Conservation (phyloP, 352 stramenopile genomes). For the Pythium periplocum region DNA sequence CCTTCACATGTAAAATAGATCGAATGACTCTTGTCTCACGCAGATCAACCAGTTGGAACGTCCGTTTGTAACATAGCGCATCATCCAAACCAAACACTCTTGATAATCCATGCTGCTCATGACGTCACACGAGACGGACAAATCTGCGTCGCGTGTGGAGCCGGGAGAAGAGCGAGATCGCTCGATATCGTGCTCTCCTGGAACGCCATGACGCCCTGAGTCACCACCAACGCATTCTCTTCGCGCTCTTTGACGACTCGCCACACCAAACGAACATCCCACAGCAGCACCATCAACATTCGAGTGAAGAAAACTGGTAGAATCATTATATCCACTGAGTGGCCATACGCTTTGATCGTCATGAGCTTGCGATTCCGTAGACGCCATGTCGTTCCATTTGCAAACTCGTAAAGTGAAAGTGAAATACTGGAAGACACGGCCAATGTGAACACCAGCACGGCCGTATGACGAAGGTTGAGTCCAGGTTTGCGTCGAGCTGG, state of each 20-base stretch:
- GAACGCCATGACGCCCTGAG: not conserved
- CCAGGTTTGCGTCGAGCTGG: slow-evolving; percentile 8
- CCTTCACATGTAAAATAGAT: too few relatives aligned
- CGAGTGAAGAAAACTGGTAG: slow-evolving; percentile 15
- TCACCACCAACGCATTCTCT: too few relatives aligned
- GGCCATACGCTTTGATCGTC: too few relatives aligned
- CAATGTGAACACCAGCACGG: slow-evolving; percentile 1
- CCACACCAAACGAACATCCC: not conserved
- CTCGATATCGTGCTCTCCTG: slow-evolving; percentile 12
- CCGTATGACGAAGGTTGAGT: slow-evolving; percentile 9
- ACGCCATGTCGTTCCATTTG: slow-evolving; percentile 3
- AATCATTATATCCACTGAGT: slow-evolving; percentile 2
- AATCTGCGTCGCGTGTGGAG: too few relatives aligned
- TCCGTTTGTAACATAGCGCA: too few relatives aligned
- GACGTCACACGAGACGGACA: too few relatives aligned
- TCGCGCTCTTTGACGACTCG: slow-evolving; percentile 1
- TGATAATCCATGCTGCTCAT: too few relatives aligned
- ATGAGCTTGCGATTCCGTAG: too few relatives aligned
- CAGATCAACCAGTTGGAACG: too few relatives aligned
- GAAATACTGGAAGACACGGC: not conserved
- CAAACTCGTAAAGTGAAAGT: not conserved
- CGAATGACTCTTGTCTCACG: too few relatives aligned
- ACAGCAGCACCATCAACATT: slow-evolving; percentile 10
- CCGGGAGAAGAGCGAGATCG: too few relatives aligned
- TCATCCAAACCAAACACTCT: too few relatives aligned